phyloP scores from a whole-genome alignment of 148 eudicot genomes.

The Heliosperma pusillum region DNA sequence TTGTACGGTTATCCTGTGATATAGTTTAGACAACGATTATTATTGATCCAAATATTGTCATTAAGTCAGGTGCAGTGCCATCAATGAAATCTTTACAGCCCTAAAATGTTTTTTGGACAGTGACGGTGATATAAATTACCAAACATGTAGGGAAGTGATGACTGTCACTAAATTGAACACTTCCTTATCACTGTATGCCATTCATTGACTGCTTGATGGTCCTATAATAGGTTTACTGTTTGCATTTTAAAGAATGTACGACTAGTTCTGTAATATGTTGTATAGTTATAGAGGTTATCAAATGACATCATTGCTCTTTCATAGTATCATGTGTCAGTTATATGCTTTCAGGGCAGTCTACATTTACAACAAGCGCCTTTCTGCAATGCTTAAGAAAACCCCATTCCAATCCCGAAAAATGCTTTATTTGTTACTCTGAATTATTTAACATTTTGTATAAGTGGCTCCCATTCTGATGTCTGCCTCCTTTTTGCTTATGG shows the following conservation, averaged over 20 bases:
- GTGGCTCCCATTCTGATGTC: neutral
- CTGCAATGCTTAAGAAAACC: neutral
- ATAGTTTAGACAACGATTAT: neutral
- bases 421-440: neutral
- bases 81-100: neutral
- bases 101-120: neutral
- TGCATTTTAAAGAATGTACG: neutral
- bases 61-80: neutral
- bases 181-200: neutral
- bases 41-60: neutral
- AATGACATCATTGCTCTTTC: neutral
- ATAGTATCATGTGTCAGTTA: neutral
- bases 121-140: neutral
- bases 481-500: neutral
- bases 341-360: neutral
- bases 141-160: neutral
- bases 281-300: neutral
- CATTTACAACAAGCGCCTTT: neutral
- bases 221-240: neutral
- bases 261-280: neutral
- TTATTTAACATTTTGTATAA: neutral
- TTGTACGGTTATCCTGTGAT: neutral
- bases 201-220: neutral
- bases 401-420: neutral
- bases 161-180: neutral